phyloP scores from a whole-genome alignment of 257 asterid genomes.

The Plantago ovata region DNA sequence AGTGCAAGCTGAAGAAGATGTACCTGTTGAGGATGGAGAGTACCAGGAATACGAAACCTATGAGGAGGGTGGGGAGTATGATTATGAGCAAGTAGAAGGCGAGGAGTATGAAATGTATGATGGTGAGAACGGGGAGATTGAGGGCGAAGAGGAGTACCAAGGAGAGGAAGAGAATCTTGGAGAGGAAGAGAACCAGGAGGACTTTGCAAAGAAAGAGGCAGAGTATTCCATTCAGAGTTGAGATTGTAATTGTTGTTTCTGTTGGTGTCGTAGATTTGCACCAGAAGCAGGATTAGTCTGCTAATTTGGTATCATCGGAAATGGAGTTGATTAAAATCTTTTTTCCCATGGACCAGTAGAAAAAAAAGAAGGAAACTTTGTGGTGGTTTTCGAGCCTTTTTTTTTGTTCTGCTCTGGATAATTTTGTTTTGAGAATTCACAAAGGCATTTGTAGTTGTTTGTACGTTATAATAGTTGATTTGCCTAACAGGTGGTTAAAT shows the following conservation, averaged over 20 bases:
- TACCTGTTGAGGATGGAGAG: slow-evolving; percentile 34
- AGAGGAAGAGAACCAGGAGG: too few species aligned
- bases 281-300: too few species aligned
- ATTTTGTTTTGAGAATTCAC: slow-evolving; percentile 2
- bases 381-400: too few species aligned
- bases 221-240: slow-evolving; percentile 42
- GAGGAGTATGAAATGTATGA: slow-evolving; percentile 54
- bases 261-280: slow-evolving; percentile 14
- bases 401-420: not conserved
- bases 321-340: slow-evolving; percentile 33
- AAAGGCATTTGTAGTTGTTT: slow-evolving; percentile 7
- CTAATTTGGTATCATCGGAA: slow-evolving; percentile 47
- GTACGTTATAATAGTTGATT: slow-evolving; percentile 3
- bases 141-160: slow-evolving; percentile 47
- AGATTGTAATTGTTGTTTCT: not conserved
- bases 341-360: slow-evolving; percentile 30
- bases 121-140: slow-evolving; percentile 49
- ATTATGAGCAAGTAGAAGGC: slow-evolving; percentile 61
- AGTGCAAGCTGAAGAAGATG: slow-evolving; percentile 48
- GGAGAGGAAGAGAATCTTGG: slow-evolving; percentile 62
- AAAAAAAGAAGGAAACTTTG: slow-evolving; percentile 15
- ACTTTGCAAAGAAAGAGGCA: slow-evolving; percentile 90
- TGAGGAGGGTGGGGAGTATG: slow-evolving; percentile 48
- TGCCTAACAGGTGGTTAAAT: slow-evolving; percentile 4
- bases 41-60: slow-evolving; percentile 43